Evolutionary conservation across 352 stramenopile genomes (phyloP).

Genomic region (Blastocystis sp.): DNA sequence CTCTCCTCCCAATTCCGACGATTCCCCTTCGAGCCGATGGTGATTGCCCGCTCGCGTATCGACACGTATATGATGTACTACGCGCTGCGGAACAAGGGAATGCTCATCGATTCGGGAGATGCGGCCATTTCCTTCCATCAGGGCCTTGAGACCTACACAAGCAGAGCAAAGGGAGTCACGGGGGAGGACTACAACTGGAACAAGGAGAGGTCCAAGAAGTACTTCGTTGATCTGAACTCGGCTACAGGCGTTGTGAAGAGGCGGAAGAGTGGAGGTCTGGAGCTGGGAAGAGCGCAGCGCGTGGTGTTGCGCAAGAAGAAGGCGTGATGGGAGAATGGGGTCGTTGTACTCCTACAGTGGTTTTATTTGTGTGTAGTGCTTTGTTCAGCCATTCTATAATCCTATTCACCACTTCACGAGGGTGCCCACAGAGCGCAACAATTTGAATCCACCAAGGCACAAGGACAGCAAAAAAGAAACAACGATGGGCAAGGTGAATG

Average conservation of each 20-base stretch:
- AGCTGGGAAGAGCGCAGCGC: neutral
- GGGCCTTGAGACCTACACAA: constrained; percentile 29
- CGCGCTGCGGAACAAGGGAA: neutral
- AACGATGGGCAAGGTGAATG: neutral
- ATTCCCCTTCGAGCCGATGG: constrained; percentile 1
- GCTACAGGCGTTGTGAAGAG: neutral
- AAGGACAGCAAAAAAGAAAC: neutral
- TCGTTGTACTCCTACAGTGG: no score
- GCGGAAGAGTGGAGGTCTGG: neutral
- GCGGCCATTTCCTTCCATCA: constrained; percentile 18
- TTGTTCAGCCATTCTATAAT: no score
- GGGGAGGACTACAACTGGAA: constrained; percentile 57
- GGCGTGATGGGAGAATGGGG: no score
- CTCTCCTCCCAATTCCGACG: constrained; percentile 7
- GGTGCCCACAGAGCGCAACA: neutral
- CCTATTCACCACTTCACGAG: no score
- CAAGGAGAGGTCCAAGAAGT: neutral
- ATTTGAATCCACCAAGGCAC: neutral
- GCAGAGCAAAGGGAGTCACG: neutral
- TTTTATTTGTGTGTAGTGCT: no score
- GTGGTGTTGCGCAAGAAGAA: constrained; percentile 27
- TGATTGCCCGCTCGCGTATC: constrained; percentile 53
- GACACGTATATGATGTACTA: constrained; percentile 63
- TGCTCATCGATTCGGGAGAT: neutral
- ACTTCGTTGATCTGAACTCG: neutral